Evolutionary conservation across 2,329 filamentous ascomycete genomes (phyloP).

Genomic region (Graphiopsis chlorocephala): DNA sequence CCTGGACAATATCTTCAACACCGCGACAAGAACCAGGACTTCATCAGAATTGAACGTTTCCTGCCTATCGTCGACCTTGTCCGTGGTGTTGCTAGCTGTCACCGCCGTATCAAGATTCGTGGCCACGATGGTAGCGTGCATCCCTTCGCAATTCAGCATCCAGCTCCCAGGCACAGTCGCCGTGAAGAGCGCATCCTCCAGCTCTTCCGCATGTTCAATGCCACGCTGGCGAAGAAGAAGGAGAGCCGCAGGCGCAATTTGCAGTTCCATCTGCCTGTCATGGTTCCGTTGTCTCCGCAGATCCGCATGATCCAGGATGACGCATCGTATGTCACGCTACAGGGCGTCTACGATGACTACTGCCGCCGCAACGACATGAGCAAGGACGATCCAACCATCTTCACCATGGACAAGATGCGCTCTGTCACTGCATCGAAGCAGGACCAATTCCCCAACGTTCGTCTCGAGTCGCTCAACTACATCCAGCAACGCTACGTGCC

Average conservation of each 20-base stretch:
- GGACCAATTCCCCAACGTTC: slow-evolving; percentile 48
- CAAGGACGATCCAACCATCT: slow-evolving; percentile 93
- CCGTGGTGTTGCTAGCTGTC: slow-evolving; percentile 83
- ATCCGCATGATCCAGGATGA: slow-evolving; percentile 96
- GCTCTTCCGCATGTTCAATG: slow-evolving; percentile 96
- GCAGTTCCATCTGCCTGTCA: slow-evolving; percentile 92
- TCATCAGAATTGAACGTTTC: slow-evolving; percentile 95
- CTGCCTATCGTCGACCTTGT: slow-evolving; percentile 91
- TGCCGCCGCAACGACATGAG: slow-evolving; percentile 81
- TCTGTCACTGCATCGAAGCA: slow-evolving; percentile 62
- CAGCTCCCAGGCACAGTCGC: slow-evolving; percentile 84
- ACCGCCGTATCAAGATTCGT: slow-evolving; percentile 89
- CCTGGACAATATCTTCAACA: slow-evolving; percentile 96
- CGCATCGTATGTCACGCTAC: slow-evolving; percentile 86
- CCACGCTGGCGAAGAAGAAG: slow-evolving; percentile 85
- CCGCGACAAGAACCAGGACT: slow-evolving; percentile 98
- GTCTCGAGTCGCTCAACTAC: slow-evolving; percentile 84
- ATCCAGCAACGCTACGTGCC: slow-evolving; percentile 94
- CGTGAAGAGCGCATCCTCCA: slow-evolving; percentile 94
- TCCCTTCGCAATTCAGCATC: slow-evolving; percentile 93
- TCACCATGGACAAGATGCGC: slow-evolving; percentile 91
- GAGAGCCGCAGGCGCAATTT: slow-evolving; percentile 90
- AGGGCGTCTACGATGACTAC: slow-evolving; percentile 94
- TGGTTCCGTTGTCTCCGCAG: slow-evolving; percentile 91
- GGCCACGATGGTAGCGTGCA: slow-evolving; percentile 98